phyloP scores from a whole-genome alignment of 495 filamentous ascomycete genomes.

The Daldinia vernicosa region DNA sequence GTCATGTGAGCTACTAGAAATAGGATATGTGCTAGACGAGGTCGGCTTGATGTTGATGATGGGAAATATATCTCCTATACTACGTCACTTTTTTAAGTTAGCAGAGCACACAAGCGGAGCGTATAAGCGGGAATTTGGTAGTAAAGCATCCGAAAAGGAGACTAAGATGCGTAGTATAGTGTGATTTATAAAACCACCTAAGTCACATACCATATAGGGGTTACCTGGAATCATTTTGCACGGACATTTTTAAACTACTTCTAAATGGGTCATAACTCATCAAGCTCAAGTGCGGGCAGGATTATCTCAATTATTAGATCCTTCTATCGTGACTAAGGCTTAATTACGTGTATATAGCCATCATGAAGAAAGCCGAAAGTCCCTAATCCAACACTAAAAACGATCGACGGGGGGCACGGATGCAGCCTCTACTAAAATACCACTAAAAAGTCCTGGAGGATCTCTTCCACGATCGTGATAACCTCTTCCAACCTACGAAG shows the following conservation, averaged over 20 bases:
- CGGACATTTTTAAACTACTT: neutral
- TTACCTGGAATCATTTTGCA: neutral
- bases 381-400: neutral
- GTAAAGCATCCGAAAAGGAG: neutral
- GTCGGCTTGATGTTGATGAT: neutral
- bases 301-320: neutral
- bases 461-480: too few relatives aligned
- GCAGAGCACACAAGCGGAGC: neutral
- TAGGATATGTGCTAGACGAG: neutral
- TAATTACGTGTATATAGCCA: neutral
- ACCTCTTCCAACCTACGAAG: too few relatives aligned
- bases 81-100: too few relatives aligned
- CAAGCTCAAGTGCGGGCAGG: neutral
- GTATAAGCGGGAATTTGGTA: neutral
- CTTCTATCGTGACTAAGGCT: neutral
- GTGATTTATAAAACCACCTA: neutral
- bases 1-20: conserved; percentile 52
- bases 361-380: neutral
- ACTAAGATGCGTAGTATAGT: too few relatives aligned
- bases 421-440: neutral
- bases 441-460: too few relatives aligned
- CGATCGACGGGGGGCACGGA: neutral
- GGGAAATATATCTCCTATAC: too few relatives aligned
- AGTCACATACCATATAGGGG: neutral
- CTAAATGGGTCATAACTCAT: neutral